These are phyloP conservation scores for Waltiozyma sp. DNA, from an alignment of 1,139 yeast genomes.

Conservation along the genomic window DNA sequence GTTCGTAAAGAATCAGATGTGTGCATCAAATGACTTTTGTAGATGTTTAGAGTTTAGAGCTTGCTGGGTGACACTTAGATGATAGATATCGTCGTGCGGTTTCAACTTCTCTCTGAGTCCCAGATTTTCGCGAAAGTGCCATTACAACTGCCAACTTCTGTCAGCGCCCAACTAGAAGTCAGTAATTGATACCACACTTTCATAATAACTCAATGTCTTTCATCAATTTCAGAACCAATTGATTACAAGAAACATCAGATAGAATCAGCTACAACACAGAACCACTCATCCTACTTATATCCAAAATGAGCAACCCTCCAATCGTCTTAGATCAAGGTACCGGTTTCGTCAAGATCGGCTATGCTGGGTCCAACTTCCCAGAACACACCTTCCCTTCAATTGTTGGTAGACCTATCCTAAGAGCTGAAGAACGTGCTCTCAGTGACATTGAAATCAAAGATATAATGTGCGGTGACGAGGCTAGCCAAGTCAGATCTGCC, in stretches of 20 bases:
- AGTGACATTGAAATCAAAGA: slow-evolving; percentile 69
- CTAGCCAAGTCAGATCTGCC: slow-evolving; percentile 80
- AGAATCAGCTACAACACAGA: neutral
- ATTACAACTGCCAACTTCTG: too few relatives aligned
- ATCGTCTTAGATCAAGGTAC: slow-evolving; percentile 96
- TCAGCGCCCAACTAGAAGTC: neutral
- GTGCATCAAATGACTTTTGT: too few relatives aligned
- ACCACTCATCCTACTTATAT: neutral
- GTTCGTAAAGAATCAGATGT: too few relatives aligned
- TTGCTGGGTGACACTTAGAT: too few relatives aligned
- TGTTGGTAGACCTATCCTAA: slow-evolving; percentile 92
- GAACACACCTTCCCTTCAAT: slow-evolving; percentile 97
- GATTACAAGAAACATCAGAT: neutral
- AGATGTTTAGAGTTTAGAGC: too few relatives aligned
- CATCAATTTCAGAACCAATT: neutral
- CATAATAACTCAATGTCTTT: too few relatives aligned
- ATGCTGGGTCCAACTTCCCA: slow-evolving; percentile 96
- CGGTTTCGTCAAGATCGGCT: slow-evolving; percentile 90
- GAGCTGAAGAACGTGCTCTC: slow-evolving; percentile 83
- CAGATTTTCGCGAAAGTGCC: neutral
- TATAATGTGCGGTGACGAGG: slow-evolving; percentile 97
- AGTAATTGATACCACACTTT: neutral
- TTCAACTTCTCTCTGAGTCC: neutral
- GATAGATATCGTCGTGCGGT: too few relatives aligned
- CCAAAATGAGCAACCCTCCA: slow-evolving; percentile 15